These are phyloP conservation scores for Suillus weaverae DNA, from an alignment of 768 basidiomycete genomes.

Conservation along the genomic window DNA sequence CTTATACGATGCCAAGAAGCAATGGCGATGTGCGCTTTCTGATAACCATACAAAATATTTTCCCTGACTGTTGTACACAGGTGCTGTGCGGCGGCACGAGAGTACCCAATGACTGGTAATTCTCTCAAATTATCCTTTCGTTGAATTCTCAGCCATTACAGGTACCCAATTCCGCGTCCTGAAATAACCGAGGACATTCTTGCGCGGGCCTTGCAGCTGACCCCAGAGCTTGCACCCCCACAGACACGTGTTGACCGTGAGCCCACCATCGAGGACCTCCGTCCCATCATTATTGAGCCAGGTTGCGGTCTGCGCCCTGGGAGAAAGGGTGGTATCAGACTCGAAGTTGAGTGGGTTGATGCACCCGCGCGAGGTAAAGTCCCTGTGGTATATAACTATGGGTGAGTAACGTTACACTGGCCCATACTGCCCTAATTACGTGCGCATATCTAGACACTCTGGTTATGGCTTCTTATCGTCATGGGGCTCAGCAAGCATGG, in stretches of 20 bases:
- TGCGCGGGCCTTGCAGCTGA: conserved; percentile 47
- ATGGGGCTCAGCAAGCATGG: conserved; percentile 61
- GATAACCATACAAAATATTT: not conserved
- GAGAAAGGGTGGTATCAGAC: conserved; percentile 65
- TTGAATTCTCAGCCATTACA: conserved; percentile 21
- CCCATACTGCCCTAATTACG: not conserved
- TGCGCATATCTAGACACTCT: conserved; percentile 44
- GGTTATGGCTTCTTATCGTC: conserved; percentile 66
- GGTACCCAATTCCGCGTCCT: conserved; percentile 65
- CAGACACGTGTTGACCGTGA: conserved; percentile 45
- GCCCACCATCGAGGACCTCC: conserved; percentile 51
- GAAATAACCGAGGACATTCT: conserved; percentile 65
- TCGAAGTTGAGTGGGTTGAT: conserved; percentile 49
- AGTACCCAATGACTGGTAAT: conserved; percentile 59
- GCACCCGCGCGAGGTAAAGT: conserved; percentile 31
- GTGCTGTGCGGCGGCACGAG: conserved; percentile 64
- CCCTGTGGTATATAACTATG: conserved; percentile 64
- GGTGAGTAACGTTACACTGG: conserved; percentile 39
- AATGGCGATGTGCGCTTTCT: conserved; percentile 40
- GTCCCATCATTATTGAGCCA: conserved; percentile 47
- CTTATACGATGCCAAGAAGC: conserved; percentile 38
- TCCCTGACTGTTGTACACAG: conserved; percentile 22
- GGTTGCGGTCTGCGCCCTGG: conserved; percentile 68
- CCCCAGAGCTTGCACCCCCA: conserved; percentile 58
- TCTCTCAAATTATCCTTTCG: not conserved